Evolutionary conservation across 1,284 basidiomycete species (phyloP).

Genomic region (Pterulicium gracile): DNA sequence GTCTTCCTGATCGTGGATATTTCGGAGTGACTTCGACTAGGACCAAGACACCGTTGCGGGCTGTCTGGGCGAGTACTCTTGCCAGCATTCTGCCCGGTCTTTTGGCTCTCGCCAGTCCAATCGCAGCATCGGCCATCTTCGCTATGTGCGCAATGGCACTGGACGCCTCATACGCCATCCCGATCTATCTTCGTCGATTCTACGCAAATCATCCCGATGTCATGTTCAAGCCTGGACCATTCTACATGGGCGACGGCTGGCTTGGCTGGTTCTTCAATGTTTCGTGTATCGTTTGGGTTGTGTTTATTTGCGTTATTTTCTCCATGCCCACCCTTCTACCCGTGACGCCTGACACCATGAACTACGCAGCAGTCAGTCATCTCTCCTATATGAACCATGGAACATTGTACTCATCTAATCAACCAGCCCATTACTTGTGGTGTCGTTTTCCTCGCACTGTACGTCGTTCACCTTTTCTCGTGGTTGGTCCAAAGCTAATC

Average conservation of each 20-base stretch:
- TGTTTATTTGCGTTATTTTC: conserved; percentile 62
- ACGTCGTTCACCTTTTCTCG: conserved; percentile 12
- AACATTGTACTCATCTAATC: conserved; percentile 1
- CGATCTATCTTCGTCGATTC: conserved; percentile 61
- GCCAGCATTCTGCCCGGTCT: conserved; percentile 63
- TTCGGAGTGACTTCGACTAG: conserved; percentile 59
- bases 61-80: conserved; percentile 72
- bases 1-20: conserved; percentile 72
- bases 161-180: conserved; percentile 66
- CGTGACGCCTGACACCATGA: conserved; percentile 65
- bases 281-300: conserved; percentile 59
- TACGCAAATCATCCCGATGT: conserved; percentile 79
- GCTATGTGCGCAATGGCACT: conserved; percentile 66
- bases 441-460: conserved; percentile 33
- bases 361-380: conserved; percentile 50
- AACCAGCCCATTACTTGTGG: conserved; percentile 33
- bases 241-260: conserved; percentile 69
- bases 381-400: background rate
- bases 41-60: conserved; percentile 73
- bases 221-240: conserved; percentile 80
- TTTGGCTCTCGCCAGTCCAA: conserved; percentile 67
- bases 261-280: conserved; percentile 57
- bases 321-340: conserved; percentile 64
- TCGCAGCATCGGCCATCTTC: conserved; percentile 81
- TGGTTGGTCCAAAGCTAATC: conserved; percentile 1